Base-by-base conservation (phyloP, 208 protist species). In the Leishmania mexicana region DNA sequence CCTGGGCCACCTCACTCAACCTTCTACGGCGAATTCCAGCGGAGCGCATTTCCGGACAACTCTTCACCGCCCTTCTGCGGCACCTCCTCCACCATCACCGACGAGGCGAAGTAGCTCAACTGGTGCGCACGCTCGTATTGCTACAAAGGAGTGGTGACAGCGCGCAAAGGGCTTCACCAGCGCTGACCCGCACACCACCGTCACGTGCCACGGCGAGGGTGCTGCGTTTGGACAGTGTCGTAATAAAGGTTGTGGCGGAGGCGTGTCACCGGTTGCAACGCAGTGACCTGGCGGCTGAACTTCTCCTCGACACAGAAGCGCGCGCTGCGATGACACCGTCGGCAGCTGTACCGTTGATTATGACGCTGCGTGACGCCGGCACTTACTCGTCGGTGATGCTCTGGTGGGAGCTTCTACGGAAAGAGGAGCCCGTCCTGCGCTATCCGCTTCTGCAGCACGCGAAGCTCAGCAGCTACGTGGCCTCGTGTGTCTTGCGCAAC, bases 381-480 rank as follows among this genome's bases (percentile, higher is more conserved):
- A 35, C 13, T 1, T 74, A 77, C 78, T 28, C 51, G 11, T 21
- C 64, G 53, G 76, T 87, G 58, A 10, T 81, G 19, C 17, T 58
- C 38, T 87, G 84, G 84, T 87, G 84, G 84, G 62, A 57, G 0
- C 53, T 40, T 28, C 68, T 87, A 28, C 80, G 71, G 28, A 17
- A 47, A 7, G 81, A 60, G 3, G 47, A 78, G 45, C 21, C 40
- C 45, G 65, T 53, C 3, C 40, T 65, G 57, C 76, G 42, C 19
- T 87, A 81, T 38, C 74, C 80, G 17, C 82, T 94, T 47, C 81
- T 85, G 47, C 49, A 40, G 17, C 85, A 94, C 83, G 78, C 91
- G 13, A 90, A 90, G 68, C 84, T 94, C 13, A 87, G 91, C 81
- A 94, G 89, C 82, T 90, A 92, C 74, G 87, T 94, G 64, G 91